Percentiles rank a stretch among this genome's conserved stretches.
Conservation (phyloP, 2,329 filamentous ascomycete species). For the Chalaropsis thielavioides region DNA sequence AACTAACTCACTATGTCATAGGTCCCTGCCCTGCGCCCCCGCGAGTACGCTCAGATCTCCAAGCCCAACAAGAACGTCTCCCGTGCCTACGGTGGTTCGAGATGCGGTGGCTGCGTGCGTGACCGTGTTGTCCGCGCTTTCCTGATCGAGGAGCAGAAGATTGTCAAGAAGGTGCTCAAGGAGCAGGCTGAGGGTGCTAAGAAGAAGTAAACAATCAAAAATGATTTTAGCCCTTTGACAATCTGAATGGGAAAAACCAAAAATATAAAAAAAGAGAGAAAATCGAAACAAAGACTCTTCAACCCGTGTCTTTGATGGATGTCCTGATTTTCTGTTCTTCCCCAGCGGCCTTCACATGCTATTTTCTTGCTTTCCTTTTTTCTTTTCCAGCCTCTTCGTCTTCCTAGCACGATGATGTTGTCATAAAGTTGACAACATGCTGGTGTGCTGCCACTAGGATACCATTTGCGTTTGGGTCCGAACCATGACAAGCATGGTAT, state of each 20-base stretch:
- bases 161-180: constrained; percentile 99
- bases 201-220: constrained; percentile 49
- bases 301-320: constrained; percentile 20
- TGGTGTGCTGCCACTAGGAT: background rate
- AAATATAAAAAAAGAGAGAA: constrained; percentile 16
- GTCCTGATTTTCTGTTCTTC: constrained; percentile 23
- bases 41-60: constrained; percentile 93
- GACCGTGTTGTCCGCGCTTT: constrained; percentile 96
- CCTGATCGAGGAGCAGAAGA: constrained; percentile 99
- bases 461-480: background rate
- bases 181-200: constrained; percentile 69
- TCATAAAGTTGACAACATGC: background rate
- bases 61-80: constrained; percentile 99
- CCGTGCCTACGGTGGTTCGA: constrained; percentile 94
- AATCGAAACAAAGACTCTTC: constrained; percentile 15
- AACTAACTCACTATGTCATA: constrained; percentile 26
- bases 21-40: constrained; percentile 92
- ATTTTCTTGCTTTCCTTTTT: constrained; percentile 4
- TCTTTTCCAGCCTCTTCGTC: background rate
- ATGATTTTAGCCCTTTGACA: constrained; percentile 18
- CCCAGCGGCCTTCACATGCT: background rate
- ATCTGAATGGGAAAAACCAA: constrained; percentile 8
- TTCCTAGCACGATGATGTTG: background rate
- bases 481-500: background rate
- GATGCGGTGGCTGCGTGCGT: constrained; percentile 97